A percentile compares a stretch with the other conserved stretches of the same genome.
Conservation (phyloP, 1,139 yeast species). For the Candida sanyaensis region DNA sequence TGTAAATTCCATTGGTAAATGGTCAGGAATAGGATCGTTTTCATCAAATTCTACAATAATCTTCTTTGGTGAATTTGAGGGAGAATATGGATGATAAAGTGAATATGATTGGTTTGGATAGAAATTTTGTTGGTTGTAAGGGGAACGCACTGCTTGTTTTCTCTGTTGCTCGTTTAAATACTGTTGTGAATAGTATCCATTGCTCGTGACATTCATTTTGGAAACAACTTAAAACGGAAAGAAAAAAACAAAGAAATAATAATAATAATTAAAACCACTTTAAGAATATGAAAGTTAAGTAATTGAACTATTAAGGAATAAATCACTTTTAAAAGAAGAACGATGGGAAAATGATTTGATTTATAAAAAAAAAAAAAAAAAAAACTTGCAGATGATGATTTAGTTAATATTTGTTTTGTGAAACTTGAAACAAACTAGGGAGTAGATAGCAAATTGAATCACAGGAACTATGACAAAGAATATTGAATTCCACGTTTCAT, state of each 20-base stretch:
- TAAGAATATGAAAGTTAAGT: no score
- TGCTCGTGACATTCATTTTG: conserved; percentile 16
- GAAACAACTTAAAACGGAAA: not conserved
- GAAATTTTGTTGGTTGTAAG: conserved; percentile 3
- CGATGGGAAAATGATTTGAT: no score
- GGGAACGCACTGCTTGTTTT: conserved; percentile 5
- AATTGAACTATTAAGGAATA: no score
- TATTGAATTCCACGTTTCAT: no score
- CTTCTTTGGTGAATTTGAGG: not conserved
- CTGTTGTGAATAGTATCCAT: conserved; percentile 16
- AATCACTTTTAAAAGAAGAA: no score
- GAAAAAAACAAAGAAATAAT: no score
- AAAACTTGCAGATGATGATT: no score
- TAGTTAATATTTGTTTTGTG: no score
- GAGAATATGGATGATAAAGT: not conserved
- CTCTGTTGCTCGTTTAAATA: conserved; percentile 14
- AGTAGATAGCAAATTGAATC: no score
- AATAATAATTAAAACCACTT: not conserved
- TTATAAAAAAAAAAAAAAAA: no score
- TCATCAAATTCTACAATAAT: conserved; percentile 4
- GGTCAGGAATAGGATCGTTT: not conserved
- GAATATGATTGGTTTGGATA: conserved; percentile 5
- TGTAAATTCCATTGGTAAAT: not conserved
- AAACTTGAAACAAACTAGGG: no score
- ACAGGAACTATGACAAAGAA: no score